These are phyloP conservation scores for Miscanthus lutarioriparius DNA, from an alignment of 176 grass and related monocot genomes.

Conservation along the genomic window DNA sequence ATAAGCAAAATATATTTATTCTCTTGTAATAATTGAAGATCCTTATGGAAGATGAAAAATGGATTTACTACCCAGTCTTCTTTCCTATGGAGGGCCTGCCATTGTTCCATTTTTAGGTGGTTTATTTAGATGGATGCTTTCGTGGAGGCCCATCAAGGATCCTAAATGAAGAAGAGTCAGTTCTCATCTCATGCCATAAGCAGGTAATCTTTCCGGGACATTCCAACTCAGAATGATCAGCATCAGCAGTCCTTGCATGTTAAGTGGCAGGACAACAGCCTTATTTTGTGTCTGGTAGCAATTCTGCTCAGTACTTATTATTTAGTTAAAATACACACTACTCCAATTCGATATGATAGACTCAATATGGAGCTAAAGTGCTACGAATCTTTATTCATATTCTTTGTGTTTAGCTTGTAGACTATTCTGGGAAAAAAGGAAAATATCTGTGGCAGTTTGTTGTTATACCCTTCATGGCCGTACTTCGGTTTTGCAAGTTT, in stretches of 20 bases:
- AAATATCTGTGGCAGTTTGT: neutral
- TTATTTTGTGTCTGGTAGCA: neutral
- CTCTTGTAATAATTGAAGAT: neutral
- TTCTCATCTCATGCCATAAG: neutral
- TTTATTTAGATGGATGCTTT: neutral
- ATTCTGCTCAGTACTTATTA: neutral
- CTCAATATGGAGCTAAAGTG: neutral
- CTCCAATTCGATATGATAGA: neutral
- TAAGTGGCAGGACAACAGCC: neutral
- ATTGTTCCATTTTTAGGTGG: slow-evolving; percentile 3
- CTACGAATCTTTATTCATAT: neutral
- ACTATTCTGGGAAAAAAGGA: neutral
- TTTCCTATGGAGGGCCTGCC: neutral
- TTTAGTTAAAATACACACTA: neutral
- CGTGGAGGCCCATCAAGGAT: neutral
- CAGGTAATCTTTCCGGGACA: neutral
- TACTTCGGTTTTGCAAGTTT: neutral
- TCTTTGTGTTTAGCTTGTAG: neutral
- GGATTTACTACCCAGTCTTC: neutral
- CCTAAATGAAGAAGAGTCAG: neutral
- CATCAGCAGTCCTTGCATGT: neutral
- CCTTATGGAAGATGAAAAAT: neutral
- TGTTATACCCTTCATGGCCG: neutral
- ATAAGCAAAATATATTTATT: neutral
- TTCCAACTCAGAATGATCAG: neutral